Percentiles rank a stretch among this genome's conserved stretches.
These are phyloP conservation scores for Boletus rex-veris DNA, from an alignment of 768 basidiomycete species.

Conservation along the genomic window DNA sequence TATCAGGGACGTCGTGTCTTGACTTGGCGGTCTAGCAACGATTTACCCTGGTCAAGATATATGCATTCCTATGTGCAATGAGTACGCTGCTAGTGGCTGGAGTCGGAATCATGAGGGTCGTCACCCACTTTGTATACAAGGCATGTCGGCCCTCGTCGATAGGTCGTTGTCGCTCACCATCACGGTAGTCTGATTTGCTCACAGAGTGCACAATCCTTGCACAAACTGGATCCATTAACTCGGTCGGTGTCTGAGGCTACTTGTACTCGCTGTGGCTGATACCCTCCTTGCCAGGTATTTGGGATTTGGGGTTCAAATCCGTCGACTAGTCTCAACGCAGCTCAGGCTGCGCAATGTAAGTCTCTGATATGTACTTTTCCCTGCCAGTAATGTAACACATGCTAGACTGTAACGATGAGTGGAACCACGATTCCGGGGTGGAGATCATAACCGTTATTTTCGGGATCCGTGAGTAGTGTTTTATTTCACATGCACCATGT, in stretches of 20 bases:
- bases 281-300: conserved; percentile 33
- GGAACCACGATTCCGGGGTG: conserved; percentile 63
- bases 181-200: conserved; percentile 52
- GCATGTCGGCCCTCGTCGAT: conserved; percentile 30
- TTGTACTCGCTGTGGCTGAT: conserved; percentile 8
- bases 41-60: conserved; percentile 48
- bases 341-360: conserved; percentile 49
- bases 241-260: conserved; percentile 26
- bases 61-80: conserved; percentile 48
- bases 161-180: background rate
- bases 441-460: conserved; percentile 64
- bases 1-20: background rate
- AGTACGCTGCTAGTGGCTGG: conserved; percentile 49
- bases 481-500: too few species aligned
- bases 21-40: conserved; percentile 45
- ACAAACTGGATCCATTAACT: conserved; percentile 29
- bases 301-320: conserved; percentile 54
- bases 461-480: conserved; percentile 46
- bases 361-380: background rate
- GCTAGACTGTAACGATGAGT: conserved; percentile 60
- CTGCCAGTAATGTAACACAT: conserved; percentile 8
- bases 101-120: conserved; percentile 49
- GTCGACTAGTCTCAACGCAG: conserved; percentile 25
- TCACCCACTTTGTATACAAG: conserved; percentile 70
- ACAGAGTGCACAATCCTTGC: conserved; percentile 47